Base-by-base conservation (phyloP, 345 rosid genomes). In the Trapa incisa region DNA sequence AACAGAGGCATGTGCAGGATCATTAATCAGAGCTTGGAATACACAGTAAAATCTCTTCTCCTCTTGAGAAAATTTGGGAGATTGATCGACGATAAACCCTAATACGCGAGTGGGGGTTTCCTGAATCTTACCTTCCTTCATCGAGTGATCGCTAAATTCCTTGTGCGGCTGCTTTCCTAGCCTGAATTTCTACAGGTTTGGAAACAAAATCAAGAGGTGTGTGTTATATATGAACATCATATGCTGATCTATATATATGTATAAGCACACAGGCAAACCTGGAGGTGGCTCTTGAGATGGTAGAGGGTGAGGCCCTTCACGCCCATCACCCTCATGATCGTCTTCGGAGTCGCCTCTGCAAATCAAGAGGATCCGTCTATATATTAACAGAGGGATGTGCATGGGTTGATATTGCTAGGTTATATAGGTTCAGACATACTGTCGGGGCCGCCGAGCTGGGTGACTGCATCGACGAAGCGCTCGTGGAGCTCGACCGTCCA, bases 241-340 rank as follows among this genome's bases (percentile, higher is more conserved):
- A 22, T 22, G 29, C 29, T 22, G 29, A 0, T 22, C 29, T 22
- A 0, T 22, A 22, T 22, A 52, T 67, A 50, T 37, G 39, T 52
- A n/a, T 4, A 17, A 0, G 35, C 14, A 11, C 16, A 57, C 6
- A n/a, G 38, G 16, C 38, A 33, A 58, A 95, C 99, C 97, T 95
- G 99, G 78, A 95, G 99, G 80, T 95, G 99, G 79, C 99, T 95
- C 87, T 95, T 95, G 77, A 95, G 96, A 80, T 95, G 99, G 83
- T 95, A 95, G 80, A 95, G 99, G 57, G 99, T 95, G 74, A 95
- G 99, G 42, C 99, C 99, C 94, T 95, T 95, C 78, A 95, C 99
- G 74, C 99, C 99, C 99, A 95, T 95, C 70, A 87, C 99, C 74
- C 99, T 95, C 99, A 89, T 91, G 80, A 95, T 95, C 14, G 98